Evolutionary conservation across 2,329 filamentous ascomycete species (phyloP).

Genomic region (Arachnomyces sp.): DNA sequence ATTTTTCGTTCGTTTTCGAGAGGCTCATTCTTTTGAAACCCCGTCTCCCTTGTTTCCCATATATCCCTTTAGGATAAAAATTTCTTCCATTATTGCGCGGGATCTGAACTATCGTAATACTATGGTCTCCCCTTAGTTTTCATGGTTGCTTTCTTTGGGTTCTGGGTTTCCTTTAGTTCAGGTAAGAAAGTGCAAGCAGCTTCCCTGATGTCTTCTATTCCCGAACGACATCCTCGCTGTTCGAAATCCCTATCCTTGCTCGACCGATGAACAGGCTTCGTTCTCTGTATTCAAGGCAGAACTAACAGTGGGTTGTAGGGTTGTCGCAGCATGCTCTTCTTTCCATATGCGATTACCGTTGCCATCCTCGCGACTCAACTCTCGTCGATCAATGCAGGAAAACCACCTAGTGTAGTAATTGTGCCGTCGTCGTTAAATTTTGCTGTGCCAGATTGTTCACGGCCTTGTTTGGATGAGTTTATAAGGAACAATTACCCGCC

Average conservation of each 20-base stretch:
- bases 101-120: too few relatives aligned
- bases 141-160: too few relatives aligned
- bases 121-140: too few relatives aligned
- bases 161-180: neutral
- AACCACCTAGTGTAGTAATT: slow-evolving; percentile 10
- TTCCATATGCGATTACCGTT: slow-evolving; percentile 20
- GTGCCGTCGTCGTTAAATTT: slow-evolving; percentile 26
- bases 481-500: slow-evolving; percentile 52
- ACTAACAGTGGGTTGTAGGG: slow-evolving; percentile 11
- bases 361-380: slow-evolving; percentile 15
- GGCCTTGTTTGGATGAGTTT: slow-evolving; percentile 56
- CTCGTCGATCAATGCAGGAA: slow-evolving; percentile 17
- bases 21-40: too few relatives aligned
- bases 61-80: too few relatives aligned
- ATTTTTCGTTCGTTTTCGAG: too few relatives aligned
- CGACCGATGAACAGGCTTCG: neutral
- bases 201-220: slow-evolving; percentile 9
- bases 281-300: slow-evolving; percentile 11
- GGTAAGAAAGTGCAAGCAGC: slow-evolving; percentile 4
- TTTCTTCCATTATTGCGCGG: too few relatives aligned
- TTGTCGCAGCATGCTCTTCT: slow-evolving; percentile 29
- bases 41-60: too few relatives aligned
- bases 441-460: slow-evolving; percentile 53
- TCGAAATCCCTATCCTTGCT: neutral
- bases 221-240: neutral